Percentiles rank a stretch among this genome's conserved stretches.
Conservation (phyloP, 495 filamentous ascomycete species). For the Talaromyces ruber region DNA sequence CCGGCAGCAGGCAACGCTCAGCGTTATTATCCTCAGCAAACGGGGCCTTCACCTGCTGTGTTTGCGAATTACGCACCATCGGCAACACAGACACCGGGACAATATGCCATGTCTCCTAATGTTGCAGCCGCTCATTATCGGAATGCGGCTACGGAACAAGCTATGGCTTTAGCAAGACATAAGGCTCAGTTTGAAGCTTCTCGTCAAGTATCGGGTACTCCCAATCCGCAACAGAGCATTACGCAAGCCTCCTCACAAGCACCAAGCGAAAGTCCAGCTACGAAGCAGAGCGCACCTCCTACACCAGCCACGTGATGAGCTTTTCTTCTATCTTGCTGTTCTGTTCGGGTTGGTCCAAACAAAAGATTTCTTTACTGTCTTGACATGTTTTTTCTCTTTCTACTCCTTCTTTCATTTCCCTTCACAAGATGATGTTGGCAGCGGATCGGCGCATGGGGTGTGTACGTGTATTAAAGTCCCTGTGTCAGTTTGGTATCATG, state of each 20-base stretch:
- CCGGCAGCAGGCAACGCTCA: slow-evolving; percentile 16
- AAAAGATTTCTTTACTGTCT: background rate
- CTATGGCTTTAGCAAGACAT: slow-evolving; percentile 34
- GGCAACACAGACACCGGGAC: slow-evolving; percentile 17
- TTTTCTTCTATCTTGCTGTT: background rate
- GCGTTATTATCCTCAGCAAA: slow-evolving; percentile 21
- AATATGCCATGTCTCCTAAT: slow-evolving; percentile 32
- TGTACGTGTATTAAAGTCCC: background rate
- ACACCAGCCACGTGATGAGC: slow-evolving; percentile 13
- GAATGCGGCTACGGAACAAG: slow-evolving; percentile 35
- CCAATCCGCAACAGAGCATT: slow-evolving; percentile 21
- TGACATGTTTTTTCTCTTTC: background rate
- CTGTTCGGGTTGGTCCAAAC: background rate
- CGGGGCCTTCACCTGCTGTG: slow-evolving; percentile 13
- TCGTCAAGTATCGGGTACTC: slow-evolving; percentile 30
- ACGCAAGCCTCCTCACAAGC: slow-evolving; percentile 24
- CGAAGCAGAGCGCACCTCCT: slow-evolving; percentile 36
- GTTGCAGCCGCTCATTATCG: slow-evolving; percentile 28
- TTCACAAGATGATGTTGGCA: background rate
- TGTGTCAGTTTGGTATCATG: background rate
- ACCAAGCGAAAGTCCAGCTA: slow-evolving; percentile 29
- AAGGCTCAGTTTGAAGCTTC: slow-evolving; percentile 34
- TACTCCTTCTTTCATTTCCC: background rate
- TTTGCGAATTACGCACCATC: slow-evolving; percentile 17
- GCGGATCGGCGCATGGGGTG: background rate